These are phyloP conservation scores for Astrothelium subdiscretum DNA, from an alignment of 495 filamentous ascomycete species.

Conservation along the genomic window DNA sequence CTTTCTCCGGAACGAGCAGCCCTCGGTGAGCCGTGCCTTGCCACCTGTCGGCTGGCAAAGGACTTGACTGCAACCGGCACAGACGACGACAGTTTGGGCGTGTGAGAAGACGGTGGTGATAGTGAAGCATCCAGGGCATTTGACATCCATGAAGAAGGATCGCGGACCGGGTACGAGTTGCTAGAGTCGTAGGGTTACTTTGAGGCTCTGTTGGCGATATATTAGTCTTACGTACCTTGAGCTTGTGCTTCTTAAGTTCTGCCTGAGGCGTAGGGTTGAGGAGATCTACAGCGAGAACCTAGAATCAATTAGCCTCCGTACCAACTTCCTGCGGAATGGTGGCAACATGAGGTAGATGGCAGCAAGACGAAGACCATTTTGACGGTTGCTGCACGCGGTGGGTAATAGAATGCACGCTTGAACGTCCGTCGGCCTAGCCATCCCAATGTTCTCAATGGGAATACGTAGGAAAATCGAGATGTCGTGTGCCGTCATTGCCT, in stretches of 20 bases:
- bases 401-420: no score
- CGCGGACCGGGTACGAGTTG: conserved; percentile 87
- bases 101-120: conserved; percentile 99
- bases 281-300: conserved; percentile 99
- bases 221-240: conserved; percentile 61
- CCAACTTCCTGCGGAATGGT: not conserved
- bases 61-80: conserved; percentile 91
- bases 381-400: not conserved
- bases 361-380: not conserved
- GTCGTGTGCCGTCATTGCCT: not conserved
- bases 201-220: not conserved
- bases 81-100: conserved; percentile 99
- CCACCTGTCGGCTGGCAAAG: conserved; percentile 98
- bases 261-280: conserved; percentile 92
- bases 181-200: conserved; percentile 32
- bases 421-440: not conserved
- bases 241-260: conserved; percentile 98
- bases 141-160: conserved; percentile 99
- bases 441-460: not conserved
- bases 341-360: not conserved
- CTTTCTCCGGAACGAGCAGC: conserved; percentile 99
- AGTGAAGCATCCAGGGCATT: conserved; percentile 99
- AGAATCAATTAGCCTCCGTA: not conserved
- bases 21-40: conserved; percentile 94
- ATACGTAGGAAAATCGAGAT: not conserved